Conservation (phyloP, 257 asterid species). For the Penstemon newberryi region DNA sequence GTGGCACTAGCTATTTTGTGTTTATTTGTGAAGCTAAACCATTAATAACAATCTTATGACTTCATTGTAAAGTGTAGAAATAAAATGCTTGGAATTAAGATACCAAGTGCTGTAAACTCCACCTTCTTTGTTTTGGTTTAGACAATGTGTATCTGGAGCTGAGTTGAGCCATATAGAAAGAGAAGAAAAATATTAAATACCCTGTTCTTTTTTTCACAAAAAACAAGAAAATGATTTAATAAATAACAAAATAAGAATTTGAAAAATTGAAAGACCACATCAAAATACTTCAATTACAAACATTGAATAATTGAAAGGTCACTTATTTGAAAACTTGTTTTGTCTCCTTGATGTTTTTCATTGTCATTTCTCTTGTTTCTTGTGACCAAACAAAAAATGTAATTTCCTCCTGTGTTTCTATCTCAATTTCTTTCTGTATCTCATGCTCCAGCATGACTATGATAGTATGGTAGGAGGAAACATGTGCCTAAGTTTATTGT, state of each 20-base stretch:
- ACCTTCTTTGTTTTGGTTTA: too few species aligned
- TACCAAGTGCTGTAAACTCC: background rate
- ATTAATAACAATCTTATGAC: background rate
- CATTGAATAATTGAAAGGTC: background rate
- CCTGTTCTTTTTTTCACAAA: too few species aligned
- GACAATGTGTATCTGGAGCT: background rate
- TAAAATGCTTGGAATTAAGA: background rate
- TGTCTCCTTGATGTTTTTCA: background rate
- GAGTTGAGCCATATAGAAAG: background rate
- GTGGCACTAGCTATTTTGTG: conserved; percentile 4
- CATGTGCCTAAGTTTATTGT: background rate
- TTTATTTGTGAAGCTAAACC: conserved; percentile 9
- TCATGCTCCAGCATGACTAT: background rate
- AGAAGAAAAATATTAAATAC: background rate
- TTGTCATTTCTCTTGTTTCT: background rate
- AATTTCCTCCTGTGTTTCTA: background rate
- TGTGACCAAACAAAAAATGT: conserved; percentile 1
- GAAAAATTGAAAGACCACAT: background rate
- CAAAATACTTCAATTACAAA: background rate
- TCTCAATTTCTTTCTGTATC: background rate
- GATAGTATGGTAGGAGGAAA: conserved; percentile 1
- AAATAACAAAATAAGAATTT: background rate
- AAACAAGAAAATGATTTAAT: background rate
- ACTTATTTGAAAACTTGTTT: background rate
- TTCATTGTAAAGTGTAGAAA: background rate